Base-by-base conservation (phyloP, 352 stramenopile genomes). In the Thraustotheca clavata region DNA sequence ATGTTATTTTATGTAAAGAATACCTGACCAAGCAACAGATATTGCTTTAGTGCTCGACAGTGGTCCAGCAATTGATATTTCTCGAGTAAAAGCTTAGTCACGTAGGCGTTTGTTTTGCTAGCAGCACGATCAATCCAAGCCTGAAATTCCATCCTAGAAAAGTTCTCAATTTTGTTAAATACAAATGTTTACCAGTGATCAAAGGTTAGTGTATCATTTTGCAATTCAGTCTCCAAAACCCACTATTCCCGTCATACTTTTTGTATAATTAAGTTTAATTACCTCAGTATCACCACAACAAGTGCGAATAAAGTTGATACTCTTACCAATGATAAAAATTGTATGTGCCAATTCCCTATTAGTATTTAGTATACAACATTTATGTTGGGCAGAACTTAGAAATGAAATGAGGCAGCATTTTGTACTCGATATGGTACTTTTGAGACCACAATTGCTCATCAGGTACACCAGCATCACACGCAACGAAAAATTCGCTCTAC, bases 221-320 rank as follows among this genome's bases (percentile, higher is more conserved):
- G 38, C 4, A 65, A 22, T 27, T 65, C 70, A 36, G 74, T 69
- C 16, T 90, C 77, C 77, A 91, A 86, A 22, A 91, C 75, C 84
- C 84, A 94, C 73, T 91, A 57, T 9, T 61, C 57, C 9, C 4
- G 16, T 18, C n/a, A 50, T 60, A 6, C 22, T 43, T 60, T 18
- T 61, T 33, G 57, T 38, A 16, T 27, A 18, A 3, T 35, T 60
- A 36, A 59, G 32, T 16, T 7, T 8, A 59, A 41, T 24, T 60
- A 90, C 95, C 68, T 96, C 84, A 33, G 79, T 85, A 71, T 98
- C 92, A 11, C 86, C 78, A 49, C 96, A 97, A 76, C 93, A 98
- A 47, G 89, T 76, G 18, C 96, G 87, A 72, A 99, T 98, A 57
- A 99, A 99, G 77, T 99, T 99, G 69, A 99, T 98, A 40, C 92